A percentile compares a stretch with the other conserved stretches of the same genome.
phyloP scores from a whole-genome alignment of 2,329 filamentous ascomycete species.

The Didymosphaeria variabile region DNA sequence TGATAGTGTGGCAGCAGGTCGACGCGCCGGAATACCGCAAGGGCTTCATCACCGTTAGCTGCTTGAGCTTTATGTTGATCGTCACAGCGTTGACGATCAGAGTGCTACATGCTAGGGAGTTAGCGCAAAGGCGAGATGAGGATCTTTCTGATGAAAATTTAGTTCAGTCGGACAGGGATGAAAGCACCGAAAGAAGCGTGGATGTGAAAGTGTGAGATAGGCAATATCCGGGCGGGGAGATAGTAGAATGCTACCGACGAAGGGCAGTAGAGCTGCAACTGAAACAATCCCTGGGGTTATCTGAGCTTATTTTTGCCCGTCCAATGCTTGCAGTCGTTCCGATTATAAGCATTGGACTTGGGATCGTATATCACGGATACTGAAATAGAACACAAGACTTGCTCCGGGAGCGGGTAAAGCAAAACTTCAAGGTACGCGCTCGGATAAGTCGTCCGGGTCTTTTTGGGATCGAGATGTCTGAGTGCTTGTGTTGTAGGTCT shows the following conservation, averaged over 20 bases:
- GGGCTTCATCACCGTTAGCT: conserved; percentile 62
- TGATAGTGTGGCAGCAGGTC: conserved; percentile 71
- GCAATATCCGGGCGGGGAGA: not conserved
- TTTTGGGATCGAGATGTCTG: too few relatives aligned
- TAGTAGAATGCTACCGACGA: not conserved
- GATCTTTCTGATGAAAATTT: not conserved
- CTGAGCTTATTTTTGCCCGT: too few relatives aligned
- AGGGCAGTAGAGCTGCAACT: too few relatives aligned
- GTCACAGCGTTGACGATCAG: conserved; percentile 59
- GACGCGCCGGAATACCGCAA: conserved; percentile 69
- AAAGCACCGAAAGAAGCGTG: not conserved
- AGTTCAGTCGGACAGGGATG: not conserved
- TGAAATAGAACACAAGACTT: too few relatives aligned
- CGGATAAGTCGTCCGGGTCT: too few relatives aligned
- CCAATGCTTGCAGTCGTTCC: too few relatives aligned
- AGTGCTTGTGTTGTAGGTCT: too few relatives aligned
- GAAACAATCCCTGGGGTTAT: too few relatives aligned
- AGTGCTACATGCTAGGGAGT: conserved; percentile 54
- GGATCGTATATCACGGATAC: too few relatives aligned
- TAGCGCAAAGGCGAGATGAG: not conserved
- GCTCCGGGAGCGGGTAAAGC: too few relatives aligned
- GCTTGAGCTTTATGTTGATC: conserved; percentile 54
- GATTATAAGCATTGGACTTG: too few relatives aligned
- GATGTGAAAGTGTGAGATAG: not conserved
- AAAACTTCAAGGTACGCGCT: too few relatives aligned